Conservation (phyloP, 1,139 yeast genomes). For the Saccharomycopsis hybrid region DNA sequence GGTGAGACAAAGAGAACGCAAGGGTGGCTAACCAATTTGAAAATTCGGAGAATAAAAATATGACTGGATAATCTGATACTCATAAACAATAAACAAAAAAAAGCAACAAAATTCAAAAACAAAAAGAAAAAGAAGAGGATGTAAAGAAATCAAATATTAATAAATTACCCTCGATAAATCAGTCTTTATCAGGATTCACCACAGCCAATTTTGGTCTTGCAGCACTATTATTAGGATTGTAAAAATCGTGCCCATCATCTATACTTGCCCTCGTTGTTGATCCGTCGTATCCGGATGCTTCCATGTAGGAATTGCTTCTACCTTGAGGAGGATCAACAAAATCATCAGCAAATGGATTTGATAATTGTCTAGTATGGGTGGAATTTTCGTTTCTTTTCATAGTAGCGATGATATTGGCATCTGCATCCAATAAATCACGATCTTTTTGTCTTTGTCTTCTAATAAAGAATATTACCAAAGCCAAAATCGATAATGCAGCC, state of each 20-base stretch:
- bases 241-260: background rate
- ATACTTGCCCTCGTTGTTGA: too few relatives aligned
- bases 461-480: conserved; percentile 19
- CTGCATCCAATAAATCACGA: conserved; percentile 21
- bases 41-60: too few relatives aligned
- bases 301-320: background rate
- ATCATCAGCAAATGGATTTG: conserved; percentile 21
- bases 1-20: too few relatives aligned
- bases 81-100: too few relatives aligned
- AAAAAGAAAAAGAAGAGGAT: too few relatives aligned
- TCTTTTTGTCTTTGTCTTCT: conserved; percentile 21
- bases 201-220: conserved; percentile 15
- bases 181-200: conserved; percentile 19
- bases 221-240: background rate
- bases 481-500: conserved; percentile 19
- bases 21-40: too few relatives aligned
- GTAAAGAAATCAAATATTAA: too few relatives aligned
- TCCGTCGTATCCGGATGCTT: conserved; percentile 3
- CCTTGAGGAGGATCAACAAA: conserved; percentile 15
- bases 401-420: conserved; percentile 21
- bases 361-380: conserved; percentile 15
- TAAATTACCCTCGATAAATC: background rate
- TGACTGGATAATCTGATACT: too few relatives aligned
- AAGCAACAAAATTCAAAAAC: too few relatives aligned
- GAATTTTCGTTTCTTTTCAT: conserved; percentile 17